Percentiles rank a stretch among this genome's conserved stretches.
phyloP scores from a whole-genome alignment of 139 green algal species.

The Desmodesmus armatus region DNA sequence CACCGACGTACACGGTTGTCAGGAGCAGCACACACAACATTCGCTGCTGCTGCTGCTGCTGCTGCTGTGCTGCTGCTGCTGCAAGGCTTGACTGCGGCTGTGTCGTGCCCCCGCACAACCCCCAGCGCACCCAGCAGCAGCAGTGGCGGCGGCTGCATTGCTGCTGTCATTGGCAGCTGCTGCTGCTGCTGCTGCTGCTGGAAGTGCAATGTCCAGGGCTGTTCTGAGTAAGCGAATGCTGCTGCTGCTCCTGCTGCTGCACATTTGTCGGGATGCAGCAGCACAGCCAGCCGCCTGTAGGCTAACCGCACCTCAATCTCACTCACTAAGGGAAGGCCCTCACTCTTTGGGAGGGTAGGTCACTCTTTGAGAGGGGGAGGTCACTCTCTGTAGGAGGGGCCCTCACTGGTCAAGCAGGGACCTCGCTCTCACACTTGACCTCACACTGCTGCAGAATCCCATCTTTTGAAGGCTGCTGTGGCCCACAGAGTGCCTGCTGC shows the following conservation, averaged over 20 bases:
- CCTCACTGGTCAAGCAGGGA: background rate
- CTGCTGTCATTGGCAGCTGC: background rate
- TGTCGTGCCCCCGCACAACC: too few relatives aligned
- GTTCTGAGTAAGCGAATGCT: too few relatives aligned
- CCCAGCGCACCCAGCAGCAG: too few relatives aligned
- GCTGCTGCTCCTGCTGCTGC: conserved; percentile 53
- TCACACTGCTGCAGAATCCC: conserved; percentile 4
- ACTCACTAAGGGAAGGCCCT: background rate
- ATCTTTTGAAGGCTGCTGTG: background rate
- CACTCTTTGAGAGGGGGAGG: background rate
- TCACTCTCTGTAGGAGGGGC: background rate
- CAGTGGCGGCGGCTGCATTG: background rate
- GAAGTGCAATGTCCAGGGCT: too few relatives aligned
- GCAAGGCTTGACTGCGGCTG: too few relatives aligned
- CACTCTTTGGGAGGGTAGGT: background rate
- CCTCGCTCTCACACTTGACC: conserved; percentile 32
- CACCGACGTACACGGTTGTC: too few relatives aligned
- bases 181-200: background rate
- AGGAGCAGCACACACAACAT: too few relatives aligned
- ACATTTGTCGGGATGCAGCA: conserved; percentile 86
- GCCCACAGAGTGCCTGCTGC: conserved; percentile 21
- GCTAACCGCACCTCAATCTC: conserved; percentile 39
- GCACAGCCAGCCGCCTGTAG: conserved; percentile 71
- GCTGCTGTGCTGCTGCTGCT: background rate
- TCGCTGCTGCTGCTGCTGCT: too few relatives aligned